Base-by-base conservation (phyloP, 192 early-diverging fungal genomes). In the Chytriomyces sp. region DNA sequence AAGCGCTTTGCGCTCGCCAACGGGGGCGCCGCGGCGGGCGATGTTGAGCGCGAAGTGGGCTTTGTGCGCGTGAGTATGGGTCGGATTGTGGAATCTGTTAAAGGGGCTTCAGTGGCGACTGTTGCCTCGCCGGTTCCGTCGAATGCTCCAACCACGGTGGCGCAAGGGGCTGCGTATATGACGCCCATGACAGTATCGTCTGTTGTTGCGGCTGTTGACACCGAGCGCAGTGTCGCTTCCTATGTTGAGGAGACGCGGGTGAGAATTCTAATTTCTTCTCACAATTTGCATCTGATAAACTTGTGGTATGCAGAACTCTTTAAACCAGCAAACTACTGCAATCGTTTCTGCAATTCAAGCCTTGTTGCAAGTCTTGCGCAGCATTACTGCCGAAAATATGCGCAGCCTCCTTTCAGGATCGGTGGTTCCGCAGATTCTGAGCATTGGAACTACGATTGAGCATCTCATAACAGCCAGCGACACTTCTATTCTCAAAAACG, bases 251-350 rank as follows among this genome's bases (percentile, higher is more conserved):
- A 36, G 8, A 12, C 31, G 5, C 4, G 7, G n/a, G 33, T 34
- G 31, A 10, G 10, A 6, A 5, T 56, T 6, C 10, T 56, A 5
- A 56, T 6, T 6, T 22, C 10, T 26, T 8, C 32, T 14, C 14
- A 4, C 58, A 59, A 28, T 12, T 34, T 6, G 22, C 58, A 28
- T 12, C 6, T 34, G 7, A 7, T 22, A 12, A 14, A 10, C 4
- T 6, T 26, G 28, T 6, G 17, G 5, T 6, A 10, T 22, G 5
- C 54, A 56, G 17, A 6, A 56, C 59, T 37, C 5, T 8, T 56
- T 68, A 28, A 28, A 70, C 36, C 41, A 36, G 8, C 41, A 70
- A 70, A 70, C 68, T 25, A 39, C 41, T 49, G 30, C 28, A 31
- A 59, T 37, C 5, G 52, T 70, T 39, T 37, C 57, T 25, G 8